Evolutionary conservation across 1,284 basidiomycete genomes (phyloP), one percentile per base, ranked within the genome.

Genomic region (Sphagnurus paluster): DNA sequence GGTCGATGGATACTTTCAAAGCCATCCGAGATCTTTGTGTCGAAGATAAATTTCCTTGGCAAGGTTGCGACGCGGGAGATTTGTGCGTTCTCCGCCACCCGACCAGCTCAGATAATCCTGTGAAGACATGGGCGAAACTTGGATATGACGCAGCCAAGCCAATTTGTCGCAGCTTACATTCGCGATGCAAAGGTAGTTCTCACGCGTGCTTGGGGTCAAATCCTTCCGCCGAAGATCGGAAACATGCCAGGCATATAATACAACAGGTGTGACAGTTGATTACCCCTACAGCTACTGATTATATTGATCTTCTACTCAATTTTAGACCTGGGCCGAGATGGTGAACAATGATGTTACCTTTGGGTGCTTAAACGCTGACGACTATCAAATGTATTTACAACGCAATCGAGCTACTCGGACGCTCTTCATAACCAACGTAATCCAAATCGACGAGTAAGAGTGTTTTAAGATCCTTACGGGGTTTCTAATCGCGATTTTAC

Each of bases 181-280:
- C 32, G n/a, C 32, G 11, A 14, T 5, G n/a, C 6, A 3, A 6
- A 28, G 6, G 26, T 28, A 28, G 26, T 7, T 3, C 32, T 19
- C 13, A 14, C 32, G 5, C 32, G 6, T 4, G 16, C 32, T 10
- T n/a, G n/a, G n/a, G n/a, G n/a, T 3, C 9, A 34, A 11, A 34
- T 7, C 3, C 2, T 34, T 5, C 20, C 32, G 14, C 10, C 14
- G 4, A 5, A 2, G 10, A 34, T 10, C 7, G 5, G 10, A 4
- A 3, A 4, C 32, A 34, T 17, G 32, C 10, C 3, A 16, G 4
- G 7, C 20, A 47, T 23, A 42, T 47, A 13, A 20, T 28, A 16
- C 45, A 47, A 28, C 45, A 47, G 33, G 45, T 42, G 19, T 21
- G 39, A 9, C 7, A 9, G 16, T 36, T 21, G 16, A 7, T 21